Base-by-base conservation (phyloP, 2,329 filamentous ascomycete species). In the Cordyceps farinosa region DNA sequence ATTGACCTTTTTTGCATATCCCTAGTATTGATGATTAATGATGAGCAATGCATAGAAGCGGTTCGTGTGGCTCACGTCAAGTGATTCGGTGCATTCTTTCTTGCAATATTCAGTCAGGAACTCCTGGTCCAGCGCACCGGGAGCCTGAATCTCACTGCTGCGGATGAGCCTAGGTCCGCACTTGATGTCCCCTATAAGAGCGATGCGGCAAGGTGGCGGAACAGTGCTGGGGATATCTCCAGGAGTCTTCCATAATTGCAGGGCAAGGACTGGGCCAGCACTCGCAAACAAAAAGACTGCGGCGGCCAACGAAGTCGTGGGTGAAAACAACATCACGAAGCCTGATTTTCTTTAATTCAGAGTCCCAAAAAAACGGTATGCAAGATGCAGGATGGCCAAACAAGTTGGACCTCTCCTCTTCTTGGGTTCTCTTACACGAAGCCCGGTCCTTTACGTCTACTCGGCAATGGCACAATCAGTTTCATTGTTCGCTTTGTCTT, bases 101-200 rank as follows among this genome's bases (percentile, higher is more conserved):
- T 53, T 53, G 50, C 50, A 53, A 32, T 53, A 53, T 32, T 53
- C 50, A 3, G 50, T 53, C 9, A 53, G 50, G 17, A 53, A 53
- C n/a, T 36, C 50, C 38, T 36, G 30, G 30, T 34, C 34, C 17
- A 53, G 50, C 6, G 50, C 50, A 5, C 34, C 30, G 2, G 50
- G 50, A 13, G 50, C 50, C 4, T 53, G 50, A 3, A 53, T 53
- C 27, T 53, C 50, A 13, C 50, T 53, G 32, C 50, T 36, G n/a
- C 50, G 32, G 27, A 53, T 53, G 32, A 53, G 50, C 27, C 50
- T 36, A 3, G 50, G 50, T 5, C 50, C 17, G 50, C 50, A 53
- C 9, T 38, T 38, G 34, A 53, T 53, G 34, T 53, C 34, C 3
- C 50, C 50, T 22, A 53, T 53, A 8, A 53, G 50, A 13, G 50